Evolutionary conservation across 2,329 filamentous ascomycete species (phyloP).

Genomic region (Arthrobotrys musiformis): DNA sequence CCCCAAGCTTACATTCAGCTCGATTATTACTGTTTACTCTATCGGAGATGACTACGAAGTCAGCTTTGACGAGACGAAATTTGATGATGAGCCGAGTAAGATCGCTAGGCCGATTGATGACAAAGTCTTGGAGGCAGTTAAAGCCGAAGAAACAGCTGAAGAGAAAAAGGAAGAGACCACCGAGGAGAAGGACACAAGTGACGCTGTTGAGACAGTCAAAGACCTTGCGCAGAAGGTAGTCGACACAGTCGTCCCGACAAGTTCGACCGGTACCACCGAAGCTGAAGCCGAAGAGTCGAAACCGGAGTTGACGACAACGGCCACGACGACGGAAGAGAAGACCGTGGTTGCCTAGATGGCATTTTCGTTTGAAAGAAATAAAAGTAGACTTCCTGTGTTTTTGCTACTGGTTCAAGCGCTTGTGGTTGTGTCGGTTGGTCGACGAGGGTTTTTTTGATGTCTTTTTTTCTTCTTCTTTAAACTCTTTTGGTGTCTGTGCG

Average conservation of each 20-base stretch:
- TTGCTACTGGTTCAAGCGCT: conserved; percentile 7
- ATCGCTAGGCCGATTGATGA: conserved; percentile 33
- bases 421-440: conserved; percentile 1
- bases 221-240: conserved; percentile 26
- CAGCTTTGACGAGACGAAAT: conserved; percentile 55
- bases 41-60: conserved; percentile 54
- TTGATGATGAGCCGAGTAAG: conserved; percentile 53
- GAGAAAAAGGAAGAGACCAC: conserved; percentile 7
- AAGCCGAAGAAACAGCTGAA: conserved; percentile 14
- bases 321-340: conserved; percentile 31
- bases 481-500: not conserved
- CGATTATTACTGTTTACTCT: conserved; percentile 54
- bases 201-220: conserved; percentile 26
- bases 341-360: conserved; percentile 32
- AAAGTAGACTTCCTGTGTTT: conserved; percentile 35
- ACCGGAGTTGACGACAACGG: conserved; percentile 31
- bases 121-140: conserved; percentile 18
- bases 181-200: conserved; percentile 14
- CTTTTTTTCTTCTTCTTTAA: conserved; percentile 1
- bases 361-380: conserved; percentile 12
- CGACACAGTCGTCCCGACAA: conserved; percentile 23
- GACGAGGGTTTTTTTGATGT: conserved; percentile 9
- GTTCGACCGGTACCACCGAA: not conserved
- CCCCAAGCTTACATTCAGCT: conserved; percentile 51
- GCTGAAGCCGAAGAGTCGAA: conserved; percentile 27